Percentiles rank a stretch among this genome's conserved stretches.
These are phyloP conservation scores for Hirschioporus abietinus DNA, from an alignment of 768 basidiomycete species.

Conservation along the genomic window DNA sequence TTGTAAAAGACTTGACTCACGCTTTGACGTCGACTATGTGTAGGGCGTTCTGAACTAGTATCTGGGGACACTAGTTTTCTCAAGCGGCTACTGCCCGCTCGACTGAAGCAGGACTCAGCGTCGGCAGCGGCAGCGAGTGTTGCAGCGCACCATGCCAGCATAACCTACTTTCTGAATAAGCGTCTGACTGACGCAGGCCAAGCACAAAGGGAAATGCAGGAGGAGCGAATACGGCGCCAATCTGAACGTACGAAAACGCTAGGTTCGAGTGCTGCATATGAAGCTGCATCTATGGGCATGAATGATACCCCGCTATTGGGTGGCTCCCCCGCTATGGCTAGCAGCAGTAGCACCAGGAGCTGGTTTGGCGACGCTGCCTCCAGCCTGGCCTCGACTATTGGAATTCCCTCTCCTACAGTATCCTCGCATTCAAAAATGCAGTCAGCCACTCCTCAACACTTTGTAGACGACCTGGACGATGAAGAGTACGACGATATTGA, in stretches of 20 bases:
- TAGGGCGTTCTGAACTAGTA: constrained; percentile 64
- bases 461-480: constrained; percentile 34
- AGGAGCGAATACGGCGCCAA: constrained; percentile 86
- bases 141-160: constrained; percentile 88
- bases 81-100: constrained; percentile 63
- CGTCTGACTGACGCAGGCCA: constrained; percentile 77
- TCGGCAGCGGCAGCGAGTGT: constrained; percentile 61
- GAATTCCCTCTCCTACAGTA: constrained; percentile 18
- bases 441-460: constrained; percentile 17
- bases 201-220: constrained; percentile 83
- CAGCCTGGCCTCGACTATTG: constrained; percentile 26
- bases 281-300: constrained; percentile 43
- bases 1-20: constrained; percentile 3
- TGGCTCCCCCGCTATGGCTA: constrained; percentile 16
- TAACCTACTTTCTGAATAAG: constrained; percentile 87
- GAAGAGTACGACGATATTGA: constrained; percentile 66
- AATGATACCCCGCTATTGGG: constrained; percentile 22
- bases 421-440: neutral
- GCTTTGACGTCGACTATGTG: constrained; percentile 15
- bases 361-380: constrained; percentile 45
- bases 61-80: constrained; percentile 62
- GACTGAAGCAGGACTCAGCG: constrained; percentile 55
- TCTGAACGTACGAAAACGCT: constrained; percentile 78
- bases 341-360: constrained; percentile 18
- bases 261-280: constrained; percentile 71